Evolutionary conservation across 352 stramenopile species (phyloP).

Genomic region (Phytophthora citricola): DNA sequence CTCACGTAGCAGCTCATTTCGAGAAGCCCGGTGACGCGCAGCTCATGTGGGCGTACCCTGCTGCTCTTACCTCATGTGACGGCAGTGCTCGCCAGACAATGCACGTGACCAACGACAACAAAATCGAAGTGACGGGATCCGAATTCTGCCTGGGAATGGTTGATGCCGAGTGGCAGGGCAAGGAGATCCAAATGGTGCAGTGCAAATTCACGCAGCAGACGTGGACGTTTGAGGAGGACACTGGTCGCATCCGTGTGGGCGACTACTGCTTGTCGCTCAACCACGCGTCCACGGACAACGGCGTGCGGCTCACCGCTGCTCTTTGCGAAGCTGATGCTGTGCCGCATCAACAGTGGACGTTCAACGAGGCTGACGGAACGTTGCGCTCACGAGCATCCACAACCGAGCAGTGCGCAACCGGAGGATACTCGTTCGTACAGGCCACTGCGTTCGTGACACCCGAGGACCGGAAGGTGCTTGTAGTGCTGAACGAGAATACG

Average conservation of each 20-base stretch:
- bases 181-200: slow-evolving; percentile 65
- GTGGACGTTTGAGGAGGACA: slow-evolving; percentile 62
- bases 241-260: slow-evolving; percentile 48
- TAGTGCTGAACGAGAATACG: slow-evolving; percentile 86
- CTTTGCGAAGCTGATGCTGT: slow-evolving; percentile 39
- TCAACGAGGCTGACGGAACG: slow-evolving; percentile 49
- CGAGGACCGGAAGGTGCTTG: slow-evolving; percentile 70
- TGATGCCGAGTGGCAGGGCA: slow-evolving; percentile 46
- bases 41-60: slow-evolving; percentile 58
- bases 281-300: slow-evolving; percentile 55
- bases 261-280: slow-evolving; percentile 70
- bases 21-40: slow-evolving; percentile 61
- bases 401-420: slow-evolving; percentile 70
- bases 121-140: slow-evolving; percentile 66
- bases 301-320: slow-evolving; percentile 49
- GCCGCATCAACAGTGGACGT: slow-evolving; percentile 64
- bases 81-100: slow-evolving; percentile 65
- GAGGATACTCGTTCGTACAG: slow-evolving; percentile 77
- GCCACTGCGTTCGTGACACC: slow-evolving; percentile 73
- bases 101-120: slow-evolving; percentile 56
- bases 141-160: slow-evolving; percentile 61
- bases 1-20: slow-evolving; percentile 54
- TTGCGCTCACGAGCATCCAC: slow-evolving; percentile 49
- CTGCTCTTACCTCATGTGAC: slow-evolving; percentile 58
- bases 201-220: slow-evolving; percentile 67